Base-by-base conservation (phyloP, 768 basidiomycete species). In the Grammothele lineata region DNA sequence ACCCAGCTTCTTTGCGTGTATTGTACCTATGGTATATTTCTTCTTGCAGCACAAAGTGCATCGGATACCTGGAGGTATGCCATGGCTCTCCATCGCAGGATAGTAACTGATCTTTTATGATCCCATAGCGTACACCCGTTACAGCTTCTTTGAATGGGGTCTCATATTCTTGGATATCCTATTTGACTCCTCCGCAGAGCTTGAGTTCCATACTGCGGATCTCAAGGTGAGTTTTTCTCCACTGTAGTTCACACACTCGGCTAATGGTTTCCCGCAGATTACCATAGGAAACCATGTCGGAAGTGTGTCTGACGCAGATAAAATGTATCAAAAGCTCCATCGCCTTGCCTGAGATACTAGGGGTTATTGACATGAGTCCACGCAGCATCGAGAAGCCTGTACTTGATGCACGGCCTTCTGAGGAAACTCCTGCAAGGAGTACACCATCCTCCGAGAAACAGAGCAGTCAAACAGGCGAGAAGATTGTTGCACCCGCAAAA, bases 111-210 rank as follows among this genome's bases (percentile, higher is more conserved):
- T 30, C 27, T 30, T 14, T 7, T 30, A 7, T 14, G 27, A 7
- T 14, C 14, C 45, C 27, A 30, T 56, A 90, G 92, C 92, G 10
- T 95, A 95, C 66, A 92, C 89, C 3, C 69, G 68, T 35, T 95
- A 93, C 58, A 80, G 84, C 37, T 84, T 93, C 66, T 87, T 88
- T 56, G 92, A 95, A 66, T 95, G 92, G 92, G 72, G 71, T 7
- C 77, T 92, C 39, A 88, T 92, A 45, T 60, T 84, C 42, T 70
- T 84, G 37, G 89, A 92, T 48, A 70, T 92, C 21, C 47, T 79
- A 12, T 91, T 80, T 54, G 89, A 92, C 59, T 80, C 87, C 0
- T 63, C 84, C n/a, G 57, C 77, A 1, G 78, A 73, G 45, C 65
- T 72, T 23, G 87, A 89, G 54, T 78, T 89, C 51, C 66, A 62